Base-by-base conservation (phyloP, 192 early-diverging fungal species). In the Spizellomyces sp. region DNA sequence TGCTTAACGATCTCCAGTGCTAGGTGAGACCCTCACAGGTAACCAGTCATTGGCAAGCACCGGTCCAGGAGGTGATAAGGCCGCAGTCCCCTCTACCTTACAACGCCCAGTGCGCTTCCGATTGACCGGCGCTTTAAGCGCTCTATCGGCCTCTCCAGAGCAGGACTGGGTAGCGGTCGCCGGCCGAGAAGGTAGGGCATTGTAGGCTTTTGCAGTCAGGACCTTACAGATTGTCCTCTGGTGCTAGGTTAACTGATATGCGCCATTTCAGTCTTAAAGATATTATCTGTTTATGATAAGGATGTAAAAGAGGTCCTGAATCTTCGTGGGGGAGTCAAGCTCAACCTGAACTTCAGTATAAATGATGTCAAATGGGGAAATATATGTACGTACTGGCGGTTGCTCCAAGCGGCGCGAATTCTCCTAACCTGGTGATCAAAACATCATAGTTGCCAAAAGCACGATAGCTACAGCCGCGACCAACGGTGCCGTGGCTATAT, bases 321-420 rank as follows among this genome's bases (percentile, higher is more conserved):
- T 71, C 73, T 94, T n/a, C 82, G 89, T 60, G 78, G 80, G 6
- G 88, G 83, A 6, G 79, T 81, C 42, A 80, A 84, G 57, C 60
- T 75, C 19, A 87, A 78, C 64, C 70, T 81, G 9, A 90, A 83
- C 68, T 83, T 83, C 60, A 80, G 80, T 67, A 86, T 81, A 58
- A 92, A 84, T 58, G 92, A 94, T 76, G 91, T 92, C 15, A 90
- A 90, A 64, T 94, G 92, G 92, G 91, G 88, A n/a, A 86, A 84
- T 65, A 58, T 71, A 17, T 75, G 84, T 87, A 67, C 73, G 65
- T 73, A 21, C 36, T 21, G 12, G 10, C 15, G 47, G 43, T 2
- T 52, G 5, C 12, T 52, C 46, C 19, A 47, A 17, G 45, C 27
- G 63, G 14, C 46, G 12, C 15, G 60, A 19, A 19, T 9, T 36